phyloP scores from a whole-genome alignment of 768 basidiomycete species.

The Pisolithus microcarpus region DNA sequence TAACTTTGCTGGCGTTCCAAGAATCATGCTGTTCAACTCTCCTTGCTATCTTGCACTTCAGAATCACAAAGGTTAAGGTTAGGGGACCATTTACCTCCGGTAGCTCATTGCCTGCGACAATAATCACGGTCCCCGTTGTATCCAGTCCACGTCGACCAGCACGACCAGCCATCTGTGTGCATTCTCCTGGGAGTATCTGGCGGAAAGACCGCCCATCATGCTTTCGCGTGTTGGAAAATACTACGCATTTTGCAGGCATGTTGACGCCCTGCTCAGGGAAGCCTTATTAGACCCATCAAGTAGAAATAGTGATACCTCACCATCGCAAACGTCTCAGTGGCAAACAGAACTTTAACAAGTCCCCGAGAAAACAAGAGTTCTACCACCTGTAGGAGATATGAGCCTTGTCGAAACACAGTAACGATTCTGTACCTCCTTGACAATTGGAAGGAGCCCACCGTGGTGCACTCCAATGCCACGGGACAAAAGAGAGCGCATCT shows the following conservation, averaged over 20 bases:
- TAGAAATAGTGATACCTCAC: slow-evolving; percentile 33
- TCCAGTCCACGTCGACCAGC: slow-evolving; percentile 95
- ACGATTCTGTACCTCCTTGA: slow-evolving; percentile 71
- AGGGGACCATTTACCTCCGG: slow-evolving; percentile 61
- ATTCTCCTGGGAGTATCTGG: slow-evolving; percentile 85
- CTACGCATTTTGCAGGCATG: slow-evolving; percentile 97
- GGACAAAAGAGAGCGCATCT: slow-evolving; percentile 83
- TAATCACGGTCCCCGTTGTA: slow-evolving; percentile 90
- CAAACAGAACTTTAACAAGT: slow-evolving; percentile 92
- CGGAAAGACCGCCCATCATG: slow-evolving; percentile 93
- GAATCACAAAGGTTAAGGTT: neutral
- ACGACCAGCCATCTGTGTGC: slow-evolving; percentile 98
- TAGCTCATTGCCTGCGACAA: slow-evolving; percentile 73
- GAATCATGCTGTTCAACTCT: slow-evolving; percentile 80
- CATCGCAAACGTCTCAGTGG: slow-evolving; percentile 99
- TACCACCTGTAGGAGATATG: slow-evolving; percentile 56
- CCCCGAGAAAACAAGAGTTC: slow-evolving; percentile 95
- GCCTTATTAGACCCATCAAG: slow-evolving; percentile 7
- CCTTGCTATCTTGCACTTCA: slow-evolving; percentile 44
- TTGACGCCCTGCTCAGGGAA: slow-evolving; percentile 75
- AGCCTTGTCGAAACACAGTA: neutral
- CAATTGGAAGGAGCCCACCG: slow-evolving; percentile 90
- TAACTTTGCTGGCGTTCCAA: slow-evolving; percentile 88
- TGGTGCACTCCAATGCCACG: slow-evolving; percentile 98
- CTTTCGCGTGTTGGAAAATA: slow-evolving; percentile 91